Evolutionary conservation across 192 early-diverging fungal species (phyloP).

Genomic region (Coemansia sp.): DNA sequence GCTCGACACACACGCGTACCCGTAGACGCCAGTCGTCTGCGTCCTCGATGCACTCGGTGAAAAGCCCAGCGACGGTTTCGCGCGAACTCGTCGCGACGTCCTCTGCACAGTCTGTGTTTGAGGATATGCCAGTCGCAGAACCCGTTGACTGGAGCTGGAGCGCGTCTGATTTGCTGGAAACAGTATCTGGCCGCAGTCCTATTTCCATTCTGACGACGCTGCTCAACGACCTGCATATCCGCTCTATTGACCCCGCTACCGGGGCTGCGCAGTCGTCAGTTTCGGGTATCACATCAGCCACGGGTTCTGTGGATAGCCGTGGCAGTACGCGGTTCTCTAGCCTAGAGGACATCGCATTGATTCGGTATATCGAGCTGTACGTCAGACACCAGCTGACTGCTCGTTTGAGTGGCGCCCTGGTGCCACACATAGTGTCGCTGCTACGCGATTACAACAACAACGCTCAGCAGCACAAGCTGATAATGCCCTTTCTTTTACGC

Average conservation of each 20-base stretch:
- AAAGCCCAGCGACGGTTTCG: constrained; percentile 6
- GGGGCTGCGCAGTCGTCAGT: constrained; percentile 6
- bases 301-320: not conserved
- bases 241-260: constrained; percentile 12
- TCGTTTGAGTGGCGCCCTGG: constrained; percentile 22
- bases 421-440: constrained; percentile 32
- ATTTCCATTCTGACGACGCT: constrained; percentile 22
- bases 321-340: constrained; percentile 6
- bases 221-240: constrained; percentile 31
- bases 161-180: constrained; percentile 37
- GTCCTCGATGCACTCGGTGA: constrained; percentile 25
- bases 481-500: constrained; percentile 49
- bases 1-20: not conserved
- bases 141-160: constrained; percentile 49
- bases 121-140: constrained; percentile 16
- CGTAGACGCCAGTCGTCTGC: constrained; percentile 25
- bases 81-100: not conserved
- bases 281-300: constrained; percentile 6
- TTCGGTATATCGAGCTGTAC: constrained; percentile 43
- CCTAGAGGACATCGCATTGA: constrained; percentile 30
- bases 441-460: constrained; percentile 31
- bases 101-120: not conserved
- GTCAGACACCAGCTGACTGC: constrained; percentile 28
- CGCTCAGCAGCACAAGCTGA: constrained; percentile 25
- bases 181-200: constrained; percentile 30